These are phyloP conservation scores for Hyaloscypha hepaticicola DNA, from an alignment of 495 filamentous ascomycete genomes.

Conservation along the genomic window DNA sequence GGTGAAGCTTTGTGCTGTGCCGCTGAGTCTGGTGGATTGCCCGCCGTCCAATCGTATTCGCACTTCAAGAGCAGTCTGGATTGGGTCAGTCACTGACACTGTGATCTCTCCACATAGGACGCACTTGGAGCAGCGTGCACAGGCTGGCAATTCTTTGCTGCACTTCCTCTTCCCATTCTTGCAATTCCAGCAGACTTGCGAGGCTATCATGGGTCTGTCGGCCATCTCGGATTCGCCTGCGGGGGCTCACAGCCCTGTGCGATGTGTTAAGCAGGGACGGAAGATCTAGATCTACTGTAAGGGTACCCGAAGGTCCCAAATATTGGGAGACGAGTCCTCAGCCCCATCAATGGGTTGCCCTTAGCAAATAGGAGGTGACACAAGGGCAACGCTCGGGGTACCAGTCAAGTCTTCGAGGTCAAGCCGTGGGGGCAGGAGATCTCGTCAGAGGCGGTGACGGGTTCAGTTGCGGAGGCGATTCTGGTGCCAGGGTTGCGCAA, in stretches of 20 bases:
- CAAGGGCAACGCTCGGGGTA: too few species aligned
- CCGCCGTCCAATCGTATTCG: constrained; percentile 20
- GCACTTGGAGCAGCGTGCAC: constrained; percentile 39
- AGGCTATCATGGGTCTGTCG: background rate
- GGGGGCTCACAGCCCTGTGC: background rate
- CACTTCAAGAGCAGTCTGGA: constrained; percentile 19
- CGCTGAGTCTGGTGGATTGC: background rate
- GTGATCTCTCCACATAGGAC: background rate
- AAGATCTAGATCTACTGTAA: background rate
- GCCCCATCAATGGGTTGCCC: too few species aligned
- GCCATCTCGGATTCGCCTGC: background rate
- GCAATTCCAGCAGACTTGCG: constrained; percentile 36
- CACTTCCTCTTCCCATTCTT: constrained; percentile 40
- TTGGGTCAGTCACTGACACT: background rate
- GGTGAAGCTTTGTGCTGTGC: constrained; percentile 2
- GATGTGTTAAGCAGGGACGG: background rate
- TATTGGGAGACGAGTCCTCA: too few species aligned
- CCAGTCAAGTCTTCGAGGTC: background rate
- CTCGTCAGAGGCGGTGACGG: too few species aligned
- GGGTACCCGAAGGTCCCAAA: too few species aligned
- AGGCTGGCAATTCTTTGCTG: constrained; percentile 38
- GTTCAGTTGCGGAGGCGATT: too few species aligned
- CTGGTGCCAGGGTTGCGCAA: background rate
- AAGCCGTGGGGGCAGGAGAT: too few species aligned
- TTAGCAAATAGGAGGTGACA: too few species aligned